These are phyloP conservation scores for Lobosporangium transversale DNA, from an alignment of 192 early-diverging fungal species.

Conservation along the genomic window DNA sequence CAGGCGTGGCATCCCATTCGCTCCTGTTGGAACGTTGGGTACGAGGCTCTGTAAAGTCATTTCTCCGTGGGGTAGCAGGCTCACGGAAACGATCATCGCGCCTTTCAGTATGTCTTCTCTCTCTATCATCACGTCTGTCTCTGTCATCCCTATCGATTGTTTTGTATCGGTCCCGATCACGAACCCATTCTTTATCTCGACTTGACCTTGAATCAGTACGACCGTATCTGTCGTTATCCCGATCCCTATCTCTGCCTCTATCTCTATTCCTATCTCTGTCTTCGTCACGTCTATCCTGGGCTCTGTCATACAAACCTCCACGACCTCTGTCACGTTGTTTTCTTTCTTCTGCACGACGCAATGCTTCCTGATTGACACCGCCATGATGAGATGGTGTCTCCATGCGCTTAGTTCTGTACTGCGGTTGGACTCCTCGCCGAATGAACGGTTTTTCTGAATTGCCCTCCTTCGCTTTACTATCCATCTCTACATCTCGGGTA, in stretches of 20 bases:
- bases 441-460: background rate
- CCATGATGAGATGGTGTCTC: conserved; percentile 80
- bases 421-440: conserved; percentile 22
- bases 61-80: conserved; percentile 24
- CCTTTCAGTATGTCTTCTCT: conserved; percentile 24
- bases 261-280: conserved; percentile 23
- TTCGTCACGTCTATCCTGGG: conserved; percentile 31
- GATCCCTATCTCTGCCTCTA: conserved; percentile 26
- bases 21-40: conserved; percentile 36
- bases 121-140: conserved; percentile 8
- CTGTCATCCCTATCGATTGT: conserved; percentile 17
- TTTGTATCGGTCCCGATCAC: conserved; percentile 27
- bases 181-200: conserved; percentile 19
- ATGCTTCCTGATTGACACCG: conserved; percentile 66
- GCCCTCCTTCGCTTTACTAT: background rate
- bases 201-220: conserved; percentile 15
- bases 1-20: conserved; percentile 57
- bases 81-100: conserved; percentile 24
- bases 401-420: conserved; percentile 63
- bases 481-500: conserved; percentile 14
- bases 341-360: conserved; percentile 56
- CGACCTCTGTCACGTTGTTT: conserved; percentile 39
- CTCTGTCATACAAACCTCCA: conserved; percentile 51
- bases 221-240: conserved; percentile 28
- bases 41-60: conserved; percentile 26